Conservation (phyloP, 345 rosid species). For the Erucastrum elatum region DNA sequence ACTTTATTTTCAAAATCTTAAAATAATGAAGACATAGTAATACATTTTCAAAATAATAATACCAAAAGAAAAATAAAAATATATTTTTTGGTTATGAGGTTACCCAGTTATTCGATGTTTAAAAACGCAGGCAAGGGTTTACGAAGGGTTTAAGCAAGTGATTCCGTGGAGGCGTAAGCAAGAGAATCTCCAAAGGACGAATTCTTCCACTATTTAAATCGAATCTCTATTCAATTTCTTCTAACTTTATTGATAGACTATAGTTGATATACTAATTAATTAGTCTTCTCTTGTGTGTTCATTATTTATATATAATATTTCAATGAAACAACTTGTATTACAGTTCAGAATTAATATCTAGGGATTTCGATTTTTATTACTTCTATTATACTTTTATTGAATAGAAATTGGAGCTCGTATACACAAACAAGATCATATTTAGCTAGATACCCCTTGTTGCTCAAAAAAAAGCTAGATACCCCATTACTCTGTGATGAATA, state of each 20-base stretch:
- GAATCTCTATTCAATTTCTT: neutral
- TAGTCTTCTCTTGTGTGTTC: conserved; percentile 18
- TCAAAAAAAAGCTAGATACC: too few species aligned
- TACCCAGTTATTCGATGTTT: conserved; percentile 24
- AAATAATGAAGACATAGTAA: neutral
- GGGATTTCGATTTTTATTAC: neutral
- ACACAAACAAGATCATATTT: neutral
- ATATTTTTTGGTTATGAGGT: neutral
- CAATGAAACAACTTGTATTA: neutral
- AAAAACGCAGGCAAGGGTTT: conserved; percentile 59
- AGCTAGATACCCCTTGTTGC: neutral
- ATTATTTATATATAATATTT: conserved; percentile 6
- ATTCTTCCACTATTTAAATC: conserved; percentile 27
- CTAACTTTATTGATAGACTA: neutral
- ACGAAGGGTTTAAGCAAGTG: conserved; percentile 60
- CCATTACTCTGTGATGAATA: too few species aligned
- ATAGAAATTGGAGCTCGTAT: neutral
- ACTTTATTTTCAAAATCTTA: neutral
- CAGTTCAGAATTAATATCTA: neutral
- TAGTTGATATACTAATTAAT: neutral
- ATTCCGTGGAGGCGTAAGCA: conserved; percentile 62
- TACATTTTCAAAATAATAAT: too few species aligned
- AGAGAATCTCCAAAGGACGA: conserved; percentile 26
- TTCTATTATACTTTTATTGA: neutral
- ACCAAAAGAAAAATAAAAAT: too few species aligned